These are phyloP conservation scores for Boletus subcaerulescens DNA, from an alignment of 768 basidiomycete genomes.

Conservation along the genomic window DNA sequence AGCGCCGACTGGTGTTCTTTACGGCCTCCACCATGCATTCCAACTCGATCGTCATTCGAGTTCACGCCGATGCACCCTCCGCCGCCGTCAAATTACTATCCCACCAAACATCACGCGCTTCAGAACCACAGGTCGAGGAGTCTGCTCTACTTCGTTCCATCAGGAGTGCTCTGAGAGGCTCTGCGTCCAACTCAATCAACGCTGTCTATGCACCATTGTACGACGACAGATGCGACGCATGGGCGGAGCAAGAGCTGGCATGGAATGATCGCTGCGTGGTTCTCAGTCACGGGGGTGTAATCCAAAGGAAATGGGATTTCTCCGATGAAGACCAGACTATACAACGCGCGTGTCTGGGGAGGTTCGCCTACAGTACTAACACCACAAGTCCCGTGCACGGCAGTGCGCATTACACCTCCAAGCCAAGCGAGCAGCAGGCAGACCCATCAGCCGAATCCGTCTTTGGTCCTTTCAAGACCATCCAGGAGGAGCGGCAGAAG, in stretches of 20 bases:
- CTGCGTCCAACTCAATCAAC: conserved; percentile 41
- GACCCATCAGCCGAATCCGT: conserved; percentile 24
- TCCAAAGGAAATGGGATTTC: conserved; percentile 74
- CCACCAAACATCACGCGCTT: conserved; percentile 19
- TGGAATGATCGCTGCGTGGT: conserved; percentile 69
- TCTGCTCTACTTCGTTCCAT: conserved; percentile 55
- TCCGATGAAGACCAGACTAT: conserved; percentile 66
- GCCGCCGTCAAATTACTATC: conserved; percentile 44
- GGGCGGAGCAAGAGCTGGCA: conserved; percentile 60
- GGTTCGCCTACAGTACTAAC: conserved; percentile 53
- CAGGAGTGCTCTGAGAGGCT: conserved; percentile 55
- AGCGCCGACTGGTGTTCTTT: too few species aligned
- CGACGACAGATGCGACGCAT: conserved; percentile 37
- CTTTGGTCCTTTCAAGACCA: conserved; percentile 44
- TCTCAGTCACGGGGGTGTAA: conserved; percentile 63
- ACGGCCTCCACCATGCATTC: conserved; percentile 13
- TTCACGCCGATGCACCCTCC: conserved; percentile 42
- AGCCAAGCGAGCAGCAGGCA: conserved; percentile 11
- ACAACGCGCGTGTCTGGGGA: conserved; percentile 78
- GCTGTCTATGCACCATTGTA: conserved; percentile 43
- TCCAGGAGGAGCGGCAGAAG: conserved; percentile 39
- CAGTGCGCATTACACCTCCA: conserved; percentile 30
- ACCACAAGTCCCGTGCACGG: conserved; percentile 23
- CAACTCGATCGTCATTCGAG: conserved; percentile 31
- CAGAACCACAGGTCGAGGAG: conserved; percentile 14